Base-by-base conservation (phyloP, 108 stramenopile species). In the Nitzschia palea region DNA sequence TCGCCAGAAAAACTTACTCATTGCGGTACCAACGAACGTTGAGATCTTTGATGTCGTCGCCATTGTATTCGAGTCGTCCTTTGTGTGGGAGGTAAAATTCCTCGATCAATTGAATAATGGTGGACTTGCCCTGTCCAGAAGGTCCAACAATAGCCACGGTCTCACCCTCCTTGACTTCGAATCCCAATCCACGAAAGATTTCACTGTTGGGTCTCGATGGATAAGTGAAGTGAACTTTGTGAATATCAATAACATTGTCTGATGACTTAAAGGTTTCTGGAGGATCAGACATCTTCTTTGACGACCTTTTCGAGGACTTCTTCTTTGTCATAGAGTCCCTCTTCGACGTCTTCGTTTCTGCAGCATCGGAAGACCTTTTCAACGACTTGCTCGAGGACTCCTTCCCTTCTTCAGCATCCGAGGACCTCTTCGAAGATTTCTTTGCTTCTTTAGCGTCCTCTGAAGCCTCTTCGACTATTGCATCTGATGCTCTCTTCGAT, bases 181-280 rank as follows among this genome's bases (percentile, higher is more conserved):
- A 59, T 3, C 61, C 56, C 47, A 87, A 43, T 50, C 83, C 76
- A 34, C 77, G 51, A 33, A 86, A 81, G 33, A 87, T 74, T 18
- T 57, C 29, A 32, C 54, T 57, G 26, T 86, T 70, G 2, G 87
- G 85, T 22, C 90, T 57, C 23, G 83, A 67, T n/a, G 94, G 94
- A 70, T 91, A 95, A 61, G 75, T 42, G 68, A 95, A 95, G 47
- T 83, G 76, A 34, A 95, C 86, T 55, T 86, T 57, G 4, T 55
- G 42, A 33, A 86, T 62, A 1, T 27, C 25, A 55, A 85, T 42
- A 1, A 56, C 44, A 53, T 27, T 5, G 6, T 34, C 33, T 4
- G 23, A 29, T 18, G 50, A 44, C 1, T 27, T 35, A 2, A 15
- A 0, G 1, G 37, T 12, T 15, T 43, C 42, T 40, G 10, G 3